phyloP scores from a whole-genome alignment of 208 protist genomes.

The Leishmania major region DNA sequence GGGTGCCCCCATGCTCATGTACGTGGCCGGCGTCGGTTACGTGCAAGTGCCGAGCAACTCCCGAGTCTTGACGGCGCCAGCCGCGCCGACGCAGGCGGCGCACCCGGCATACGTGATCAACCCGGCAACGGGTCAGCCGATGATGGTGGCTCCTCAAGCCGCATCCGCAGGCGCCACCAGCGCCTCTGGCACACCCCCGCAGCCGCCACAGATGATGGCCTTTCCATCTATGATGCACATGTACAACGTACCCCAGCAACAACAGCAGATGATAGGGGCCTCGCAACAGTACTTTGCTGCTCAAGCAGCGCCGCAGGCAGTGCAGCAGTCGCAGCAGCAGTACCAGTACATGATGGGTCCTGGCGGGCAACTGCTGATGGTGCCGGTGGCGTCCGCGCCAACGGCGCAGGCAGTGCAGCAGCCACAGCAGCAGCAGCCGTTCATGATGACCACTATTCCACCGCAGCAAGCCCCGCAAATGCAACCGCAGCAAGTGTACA shows the following conservation, averaged over 20 bases:
- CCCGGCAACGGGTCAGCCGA: conserved; percentile 31
- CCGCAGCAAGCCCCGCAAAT: conserved; percentile 17
- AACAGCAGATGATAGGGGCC: conserved; percentile 29
- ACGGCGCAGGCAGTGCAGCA: background rate
- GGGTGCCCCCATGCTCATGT: conserved; percentile 25
- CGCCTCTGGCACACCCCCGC: conserved; percentile 19
- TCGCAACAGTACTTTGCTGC: conserved; percentile 24
- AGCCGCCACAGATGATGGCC: conserved; percentile 27
- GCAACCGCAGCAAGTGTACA: conserved; percentile 32
- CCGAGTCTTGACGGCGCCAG: conserved; percentile 10
- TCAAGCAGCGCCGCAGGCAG: conserved; percentile 18
- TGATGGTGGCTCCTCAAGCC: conserved; percentile 23
- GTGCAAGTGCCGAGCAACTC: conserved; percentile 21
- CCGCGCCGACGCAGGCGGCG: conserved; percentile 1
- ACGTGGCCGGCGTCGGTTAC: conserved; percentile 33
- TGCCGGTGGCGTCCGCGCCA: conserved; percentile 29
- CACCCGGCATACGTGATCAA: conserved; percentile 35
- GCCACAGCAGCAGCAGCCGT: conserved; percentile 19
- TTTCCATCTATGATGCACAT: conserved; percentile 21
- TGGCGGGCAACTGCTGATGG: conserved; percentile 38
- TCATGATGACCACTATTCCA: conserved; percentile 21
- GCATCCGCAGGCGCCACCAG: background rate
- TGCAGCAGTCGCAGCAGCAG: conserved; percentile 33
- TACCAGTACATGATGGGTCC: conserved; percentile 44
- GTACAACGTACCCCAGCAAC: conserved; percentile 29